A percentile compares a stretch with the other conserved stretches of the same genome.
Evolutionary conservation across 2,329 filamentous ascomycete species (phyloP).

Genomic region (Aspergillus sojae): DNA sequence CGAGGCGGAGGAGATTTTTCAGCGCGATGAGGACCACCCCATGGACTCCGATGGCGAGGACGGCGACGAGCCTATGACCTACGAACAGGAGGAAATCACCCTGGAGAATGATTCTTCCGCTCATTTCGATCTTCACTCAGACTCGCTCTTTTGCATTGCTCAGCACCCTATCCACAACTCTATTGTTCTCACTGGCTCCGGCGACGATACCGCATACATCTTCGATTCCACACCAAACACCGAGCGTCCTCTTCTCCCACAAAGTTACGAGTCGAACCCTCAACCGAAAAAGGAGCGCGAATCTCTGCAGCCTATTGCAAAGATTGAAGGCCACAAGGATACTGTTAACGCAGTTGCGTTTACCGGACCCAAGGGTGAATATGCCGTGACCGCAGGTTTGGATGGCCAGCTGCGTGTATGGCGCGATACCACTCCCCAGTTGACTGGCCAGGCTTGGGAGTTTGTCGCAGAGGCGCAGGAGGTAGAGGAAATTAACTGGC

Average conservation of each 20-base stretch:
- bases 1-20: slow-evolving; percentile 77
- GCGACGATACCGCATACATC: slow-evolving; percentile 83
- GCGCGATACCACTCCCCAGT: slow-evolving; percentile 52
- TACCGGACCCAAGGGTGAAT: slow-evolving; percentile 79
- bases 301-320: slow-evolving; percentile 67
- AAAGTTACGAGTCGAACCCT: slow-evolving; percentile 71
- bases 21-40: slow-evolving; percentile 67
- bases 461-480: slow-evolving; percentile 81
- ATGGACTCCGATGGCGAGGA: slow-evolving; percentile 76
- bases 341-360: slow-evolving; percentile 86
- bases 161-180: slow-evolving; percentile 80
- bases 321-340: slow-evolving; percentile 87
- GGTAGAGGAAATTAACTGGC: slow-evolving; percentile 94
- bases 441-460: slow-evolving; percentile 59
- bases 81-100: slow-evolving; percentile 65
- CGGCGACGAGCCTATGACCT: slow-evolving; percentile 55
- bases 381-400: slow-evolving; percentile 81
- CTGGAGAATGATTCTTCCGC: slow-evolving; percentile 91
- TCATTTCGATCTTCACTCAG: slow-evolving; percentile 87
- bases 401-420: slow-evolving; percentile 81
- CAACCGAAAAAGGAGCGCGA: slow-evolving; percentile 60
- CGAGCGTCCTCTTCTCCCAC: slow-evolving; percentile 69
- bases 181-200: slow-evolving; percentile 85
- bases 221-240: slow-evolving; percentile 70
- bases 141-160: slow-evolving; percentile 92